Conservation (phyloP, 192 early-diverging fungal genomes). For the Dimargaris cristalligena region DNA sequence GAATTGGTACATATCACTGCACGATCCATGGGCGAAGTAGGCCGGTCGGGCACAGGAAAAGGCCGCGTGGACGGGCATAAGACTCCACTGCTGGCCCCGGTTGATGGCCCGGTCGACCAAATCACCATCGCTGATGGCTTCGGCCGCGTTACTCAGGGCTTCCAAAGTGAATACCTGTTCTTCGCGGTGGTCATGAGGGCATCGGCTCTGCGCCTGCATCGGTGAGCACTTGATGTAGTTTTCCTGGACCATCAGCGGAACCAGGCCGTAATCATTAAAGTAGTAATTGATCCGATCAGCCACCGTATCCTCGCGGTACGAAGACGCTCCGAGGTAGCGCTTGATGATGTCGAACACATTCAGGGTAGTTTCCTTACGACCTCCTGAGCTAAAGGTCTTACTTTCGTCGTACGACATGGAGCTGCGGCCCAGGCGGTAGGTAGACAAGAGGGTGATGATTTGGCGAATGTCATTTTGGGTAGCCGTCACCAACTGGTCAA, state of each 20-base stretch:
- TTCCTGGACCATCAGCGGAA: conserved; percentile 86
- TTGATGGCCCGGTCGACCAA: conserved; percentile 58
- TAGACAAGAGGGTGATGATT: conserved; percentile 84
- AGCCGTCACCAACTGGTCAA: conserved; percentile 59
- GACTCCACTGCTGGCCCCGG: conserved; percentile 74
- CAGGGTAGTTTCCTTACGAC: conserved; percentile 41
- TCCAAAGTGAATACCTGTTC: conserved; percentile 23
- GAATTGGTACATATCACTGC: conserved; percentile 22
- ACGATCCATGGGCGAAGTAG: conserved; percentile 57
- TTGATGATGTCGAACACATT: conserved; percentile 63
- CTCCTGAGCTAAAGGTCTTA: conserved; percentile 27
- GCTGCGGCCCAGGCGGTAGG: conserved; percentile 52
- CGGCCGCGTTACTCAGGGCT: conserved; percentile 61
- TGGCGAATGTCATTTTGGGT: conserved; percentile 91
- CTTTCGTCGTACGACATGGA: conserved; percentile 68
- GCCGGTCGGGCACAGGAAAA: conserved; percentile 73
- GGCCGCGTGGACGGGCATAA: conserved; percentile 76
- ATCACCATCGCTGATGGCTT: conserved; percentile 69
- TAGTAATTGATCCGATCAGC: conserved; percentile 74
- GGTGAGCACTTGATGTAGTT: conserved; percentile 20
- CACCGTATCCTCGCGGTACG: conserved; percentile 34
- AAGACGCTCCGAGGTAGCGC: conserved; percentile 35
- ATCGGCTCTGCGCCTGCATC: not conserved
- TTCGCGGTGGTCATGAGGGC: not conserved
- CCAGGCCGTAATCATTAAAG: conserved; percentile 74